Base-by-base conservation (phyloP, 2,329 filamentous ascomycete genomes). In the Knufia petricola region DNA sequence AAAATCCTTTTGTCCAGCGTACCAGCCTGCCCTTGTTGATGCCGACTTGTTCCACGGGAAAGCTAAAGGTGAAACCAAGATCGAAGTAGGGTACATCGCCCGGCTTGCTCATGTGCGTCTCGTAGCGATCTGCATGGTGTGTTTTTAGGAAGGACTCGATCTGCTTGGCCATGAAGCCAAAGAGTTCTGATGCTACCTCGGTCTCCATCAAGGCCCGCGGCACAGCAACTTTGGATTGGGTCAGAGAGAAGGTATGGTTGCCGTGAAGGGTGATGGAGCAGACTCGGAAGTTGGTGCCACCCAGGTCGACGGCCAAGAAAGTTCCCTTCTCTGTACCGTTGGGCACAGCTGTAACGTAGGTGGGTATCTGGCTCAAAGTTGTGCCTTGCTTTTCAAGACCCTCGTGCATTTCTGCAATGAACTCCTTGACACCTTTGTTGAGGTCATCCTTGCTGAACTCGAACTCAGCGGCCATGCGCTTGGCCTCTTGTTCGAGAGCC, bases 1-100 rank as follows among this genome's bases (percentile, higher is more conserved):
- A 87, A 64, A 95, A 98, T 46, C 92, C 92, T 73, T 98, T 98
- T 50, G 92, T 98, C 92, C 92, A 98, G 59, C 92, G 82, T 68
- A 95, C 92, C 48, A 98, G 75, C 50, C 82, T 84, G 52, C 92
- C 92, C 69, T 88, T 90, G 75, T 96, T 96, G 65, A 98, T 95
- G 32, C 87, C 89, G 50, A 85, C 75, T 66, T 98, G 92, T 64
- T 94, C 81, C 32, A 96, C 89, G 2, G 92, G 92, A 71, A 96
- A 98, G 64, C 86, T 94, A 69, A 98, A 98, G 46, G 92, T 98
- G 70, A 98, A 98, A n/a, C 92, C 92, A 36, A 98, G 75, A 60
- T 88, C 85, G 70, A 96, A 95, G 52, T 92, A 79, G 51, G 90
- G 76, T 64, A 90, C 81, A 54, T 87, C 81, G 47, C 73, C 72